Evolutionary conservation across 345 rosid genomes (phyloP), one percentile per base, ranked within the genome.

Genomic region (Eucalyptus dawsonii): DNA sequence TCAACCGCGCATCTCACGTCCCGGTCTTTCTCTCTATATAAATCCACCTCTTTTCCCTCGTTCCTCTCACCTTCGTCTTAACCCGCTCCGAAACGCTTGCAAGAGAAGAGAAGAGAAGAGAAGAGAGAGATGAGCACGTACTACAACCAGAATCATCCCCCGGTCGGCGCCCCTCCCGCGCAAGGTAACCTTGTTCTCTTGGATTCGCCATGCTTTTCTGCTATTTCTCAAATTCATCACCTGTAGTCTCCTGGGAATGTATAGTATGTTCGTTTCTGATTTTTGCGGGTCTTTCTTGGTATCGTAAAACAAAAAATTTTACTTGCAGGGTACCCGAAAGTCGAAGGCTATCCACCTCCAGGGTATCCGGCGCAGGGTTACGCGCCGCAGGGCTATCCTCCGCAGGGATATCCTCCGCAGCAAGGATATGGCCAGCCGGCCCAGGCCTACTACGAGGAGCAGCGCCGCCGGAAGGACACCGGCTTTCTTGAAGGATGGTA

Each of bases 401-500:
- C 86, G 31, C 91, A 93, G 80, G 94, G 92, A 19, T 93, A 94
- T 81, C 90, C 89, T 53, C 87, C 58, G 34, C 87, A 76, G 37
- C 89, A 83, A 76, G 89, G 88, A 25, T 88, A 88, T 51, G 88
- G 54, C 45, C 89, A 89, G 44, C 90, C 94, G 47, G 67, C 47
- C 45, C 89, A 86, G 50, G 89, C 94, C 86, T 25, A 31, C 34
- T 94, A 93, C 87, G 83, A 37, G 45, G 91, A 92, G 69, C 95
- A 92, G 91, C 94, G 90, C 2, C 93, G 88, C 62, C 93, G 91
- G 50, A 91, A 89, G 89, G 89, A 93, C 87, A 42, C 72, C 37
- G 93, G 97, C 62, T 92, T 91, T 88, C 96, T 95, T 53, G 95
- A 95, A 92, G 96, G 96, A 92, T 95, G 96, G 97, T 95, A 90